Evolutionary conservation across 768 basidiomycete species (phyloP), one percentile per base, ranked within the genome.

Genomic region (Leccinum subgranulosum): DNA sequence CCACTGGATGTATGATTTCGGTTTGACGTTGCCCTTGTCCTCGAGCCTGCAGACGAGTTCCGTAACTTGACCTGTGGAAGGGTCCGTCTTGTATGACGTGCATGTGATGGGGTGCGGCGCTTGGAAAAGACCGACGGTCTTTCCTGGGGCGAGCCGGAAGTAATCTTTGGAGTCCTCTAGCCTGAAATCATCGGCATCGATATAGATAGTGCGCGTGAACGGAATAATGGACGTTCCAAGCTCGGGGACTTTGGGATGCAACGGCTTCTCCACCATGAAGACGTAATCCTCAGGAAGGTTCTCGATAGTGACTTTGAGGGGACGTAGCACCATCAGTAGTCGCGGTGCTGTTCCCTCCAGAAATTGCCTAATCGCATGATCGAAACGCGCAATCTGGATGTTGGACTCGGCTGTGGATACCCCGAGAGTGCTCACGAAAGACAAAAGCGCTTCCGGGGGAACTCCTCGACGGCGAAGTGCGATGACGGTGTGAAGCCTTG

Each of bases 1-100:
- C 96, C 96, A 99, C 68, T 98, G 96, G 65, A 98, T 93, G 74
- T 85, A 98, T 29, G 93, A 85, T 69, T 96, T 98, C 12, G 92
- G 90, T 72, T 96, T 98, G 73, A 83, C 85, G 15, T 76, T 66
- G 10, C 82, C 84, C 39, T 79, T 81, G 57, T 92, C 84, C 71
- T 98, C 94, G 31, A 94, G 75, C 53, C 78, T 81, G 72, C 88
- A 92, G 51, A 88, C 71, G 53, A 99, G 82, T 72, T 96, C 94
- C 4, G 78, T 78, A 6, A 97, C 88, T 52, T 84, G 75, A 23
- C 93, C 91, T 0, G 85, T 85, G 3, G 71, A 66, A 3, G 86
- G 78, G 72, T 97, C 88, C 1, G 80, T 86, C 74, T 86, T 87
- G 79, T 88, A 91, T 5, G 90, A 91, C n/a, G 85, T 90, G 73